Evolutionary conservation across 2,329 filamentous ascomycete genomes (phyloP), one percentile per base, ranked within the genome.

Genomic region (Pseudomassariella vexata): DNA sequence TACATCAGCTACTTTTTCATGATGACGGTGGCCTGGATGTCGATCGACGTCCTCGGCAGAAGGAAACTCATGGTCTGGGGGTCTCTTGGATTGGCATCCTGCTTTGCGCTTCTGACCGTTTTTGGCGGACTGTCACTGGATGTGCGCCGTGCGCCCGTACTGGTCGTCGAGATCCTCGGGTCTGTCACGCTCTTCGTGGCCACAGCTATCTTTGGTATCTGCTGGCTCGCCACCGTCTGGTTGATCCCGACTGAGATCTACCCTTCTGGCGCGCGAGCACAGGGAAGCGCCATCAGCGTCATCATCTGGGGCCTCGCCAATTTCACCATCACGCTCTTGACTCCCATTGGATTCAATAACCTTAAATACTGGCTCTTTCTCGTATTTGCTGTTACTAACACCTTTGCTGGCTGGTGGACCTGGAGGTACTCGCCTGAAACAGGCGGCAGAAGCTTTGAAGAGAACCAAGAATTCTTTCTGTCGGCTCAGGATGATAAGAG

Each of bases 21-120:
- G 41, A 79, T 79, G 75, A 78, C 73, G 1, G 50, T 74, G 8
- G 72, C 74, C 5, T 79, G 74, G 74, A 50, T 76, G 12, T 58
- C 73, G 8, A 75, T 80, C 38, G 71, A 75, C 42, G 66, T 65
- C 2, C 51, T 73, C 3, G 73, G 73, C 7, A 65, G 73, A 3
- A 64, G 73, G 15, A 65, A 62, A 25, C 55, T 76, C 6, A 63
- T 78, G 47, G 46, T 76, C 6, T 66, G 65, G 42, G 71, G 71
- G n/a, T 68, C 68, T 7, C 52, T 56, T 6, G 59, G 65, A 0
- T 52, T 77, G 5, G 62, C 65, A 2, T 37, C 50, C 8, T 72
- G 59, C 32, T 76, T 76, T 45, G 44, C 61, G n/a, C 52, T 76
- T 3, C 58, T 76, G 9, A 60, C 65, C 1, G 29, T 75, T 20